Base-by-base conservation (phyloP, 202 grass and related monocot genomes). In the Schoenoplectus tabernaemontani region DNA sequence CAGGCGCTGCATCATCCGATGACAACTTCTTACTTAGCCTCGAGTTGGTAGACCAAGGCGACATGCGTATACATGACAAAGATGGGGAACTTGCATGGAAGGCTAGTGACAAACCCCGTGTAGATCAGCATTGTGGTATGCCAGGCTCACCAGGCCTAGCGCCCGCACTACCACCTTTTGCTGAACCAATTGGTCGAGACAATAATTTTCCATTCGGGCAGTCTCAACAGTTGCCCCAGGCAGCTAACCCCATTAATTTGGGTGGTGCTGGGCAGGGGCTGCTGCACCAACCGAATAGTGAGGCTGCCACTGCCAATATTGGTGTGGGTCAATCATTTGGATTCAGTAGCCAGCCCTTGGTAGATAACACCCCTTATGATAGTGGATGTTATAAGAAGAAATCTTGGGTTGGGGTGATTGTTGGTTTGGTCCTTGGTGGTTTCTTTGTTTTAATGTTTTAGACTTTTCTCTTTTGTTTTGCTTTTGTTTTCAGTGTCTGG, bases 51-150 rank as follows among this genome's bases (percentile, higher is more conserved):
- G 93, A 97, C 80, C 88, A 91, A 75, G 89, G 93, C 1, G 93
- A 97, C 84, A 97, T 93, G 89, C 85, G 91, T 77, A 82, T 97
- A 83, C 89, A 86, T 13, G 91, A 97, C 82, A 91, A 93, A 82
- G 84, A 89, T 41, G 91, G 87, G 3, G 91, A 97, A 87, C 84
- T 97, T 28, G 85, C 93, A 3, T 97, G 93, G 93, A 87, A 92
- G 15, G 91, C 93, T 26, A 93, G 91, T 78, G 85, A 97, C 15
- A 57, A 89, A 15, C 85, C 79, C 12, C 85, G 84, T 11, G 87
- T 89, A 30, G 86, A 88, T 22, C 88, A 93, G 79, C 82, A 33
- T 12, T 97, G 93, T 36, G 93, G 93, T n/a, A 78, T 86, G 30
- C 87, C 90, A 1, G 90, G 93, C 0, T 93, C 90, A 4, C 90